Conservation (phyloP, 2,329 filamentous ascomycete genomes). For the Ophiosphaerella korrae region DNA sequence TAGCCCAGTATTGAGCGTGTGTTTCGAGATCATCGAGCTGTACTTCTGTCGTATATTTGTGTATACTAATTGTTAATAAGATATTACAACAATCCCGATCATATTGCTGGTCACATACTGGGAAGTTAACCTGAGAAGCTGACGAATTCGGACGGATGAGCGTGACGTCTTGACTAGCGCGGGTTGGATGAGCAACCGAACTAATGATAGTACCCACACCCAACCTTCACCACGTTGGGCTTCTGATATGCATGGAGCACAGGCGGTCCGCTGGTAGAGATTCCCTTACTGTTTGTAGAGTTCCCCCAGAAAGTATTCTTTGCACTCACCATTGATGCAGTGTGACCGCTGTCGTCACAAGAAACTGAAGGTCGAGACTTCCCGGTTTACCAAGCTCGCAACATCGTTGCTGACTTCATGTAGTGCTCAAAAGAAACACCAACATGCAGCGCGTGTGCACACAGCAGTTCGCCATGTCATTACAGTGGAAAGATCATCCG, state of each 20-base stretch:
- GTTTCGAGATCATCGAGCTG: background rate
- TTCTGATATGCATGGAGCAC: conserved; percentile 2
- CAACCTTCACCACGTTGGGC: background rate
- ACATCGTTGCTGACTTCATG: background rate
- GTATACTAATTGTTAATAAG: no score
- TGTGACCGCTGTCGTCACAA: conserved; percentile 34
- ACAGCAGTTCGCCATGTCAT: conserved; percentile 25
- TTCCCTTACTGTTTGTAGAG: conserved; percentile 16
- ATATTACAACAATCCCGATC: no score
- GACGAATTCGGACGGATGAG: background rate
- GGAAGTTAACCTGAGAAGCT: no score
- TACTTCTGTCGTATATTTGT: no score
- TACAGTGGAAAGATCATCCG: conserved; percentile 31
- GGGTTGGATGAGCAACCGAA: background rate
- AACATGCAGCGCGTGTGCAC: conserved; percentile 24
- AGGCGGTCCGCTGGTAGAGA: conserved; percentile 4
- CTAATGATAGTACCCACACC: no score
- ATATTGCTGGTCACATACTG: no score
- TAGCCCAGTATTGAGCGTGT: no score
- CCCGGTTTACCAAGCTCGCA: background rate
- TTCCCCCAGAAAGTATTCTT: background rate
- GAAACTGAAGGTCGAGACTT: conserved; percentile 22
- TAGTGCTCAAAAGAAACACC: conserved; percentile 34
- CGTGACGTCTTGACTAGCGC: background rate
- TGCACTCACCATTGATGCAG: conserved; percentile 8